Evolutionary conservation across 2,329 filamentous ascomycete genomes (phyloP).

Genomic region (Microdochium trichocladiopsis): DNA sequence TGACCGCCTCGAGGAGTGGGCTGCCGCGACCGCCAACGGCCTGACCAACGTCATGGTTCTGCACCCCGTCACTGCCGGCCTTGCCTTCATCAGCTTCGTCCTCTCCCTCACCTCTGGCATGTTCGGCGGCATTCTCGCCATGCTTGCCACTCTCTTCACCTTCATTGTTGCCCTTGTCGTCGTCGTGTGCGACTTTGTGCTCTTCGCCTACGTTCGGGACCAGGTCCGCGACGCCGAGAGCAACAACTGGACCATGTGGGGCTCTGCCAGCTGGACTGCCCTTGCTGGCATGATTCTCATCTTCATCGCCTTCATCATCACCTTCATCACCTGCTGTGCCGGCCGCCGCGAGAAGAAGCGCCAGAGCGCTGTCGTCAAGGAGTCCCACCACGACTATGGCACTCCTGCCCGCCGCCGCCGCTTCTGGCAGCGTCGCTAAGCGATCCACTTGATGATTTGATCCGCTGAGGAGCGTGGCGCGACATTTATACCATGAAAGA

Average conservation of each 20-base stretch:
- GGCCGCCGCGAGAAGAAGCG: not conserved
- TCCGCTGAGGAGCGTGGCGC: no score
- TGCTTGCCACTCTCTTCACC: slow-evolving; percentile 39
- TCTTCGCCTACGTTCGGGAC: slow-evolving; percentile 32
- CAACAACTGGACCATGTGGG: not conserved
- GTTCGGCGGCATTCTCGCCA: slow-evolving; percentile 42
- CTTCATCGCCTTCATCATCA: not conserved
- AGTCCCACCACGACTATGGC: not conserved
- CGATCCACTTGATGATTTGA: not conserved
- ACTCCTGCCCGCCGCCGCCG: not conserved
- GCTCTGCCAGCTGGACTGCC: not conserved
- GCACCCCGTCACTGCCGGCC: slow-evolving; percentile 50
- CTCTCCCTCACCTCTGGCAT: slow-evolving; percentile 44
- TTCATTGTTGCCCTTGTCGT: slow-evolving; percentile 40
- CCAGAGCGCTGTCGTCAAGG: not conserved
- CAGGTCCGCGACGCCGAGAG: not conserved
- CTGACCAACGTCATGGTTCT: slow-evolving; percentile 55
- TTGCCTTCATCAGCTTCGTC: slow-evolving; percentile 53
- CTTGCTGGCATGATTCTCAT: not conserved
- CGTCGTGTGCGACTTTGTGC: slow-evolving; percentile 49
- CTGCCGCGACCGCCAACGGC: slow-evolving; percentile 34
- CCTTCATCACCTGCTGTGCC: not conserved
- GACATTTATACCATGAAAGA: no score
- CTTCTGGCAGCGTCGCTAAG: not conserved
- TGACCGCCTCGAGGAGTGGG: slow-evolving; percentile 29